Conservation (phyloP, 441 rosid genomes). For the Euphorbia schlechtendalii region DNA sequence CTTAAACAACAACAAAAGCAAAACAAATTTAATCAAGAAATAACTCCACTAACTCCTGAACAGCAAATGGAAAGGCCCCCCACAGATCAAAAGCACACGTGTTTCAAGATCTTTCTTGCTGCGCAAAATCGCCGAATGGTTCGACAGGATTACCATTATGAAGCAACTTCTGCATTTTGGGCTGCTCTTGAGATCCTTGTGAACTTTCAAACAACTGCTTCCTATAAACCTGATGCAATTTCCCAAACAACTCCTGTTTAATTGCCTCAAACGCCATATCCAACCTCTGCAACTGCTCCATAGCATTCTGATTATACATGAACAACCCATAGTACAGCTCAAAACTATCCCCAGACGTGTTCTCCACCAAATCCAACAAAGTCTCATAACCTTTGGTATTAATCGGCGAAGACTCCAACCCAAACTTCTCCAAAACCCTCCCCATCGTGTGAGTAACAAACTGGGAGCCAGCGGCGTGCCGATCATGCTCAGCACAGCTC, state of each 20-base stretch:
- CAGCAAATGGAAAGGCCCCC: too few species aligned
- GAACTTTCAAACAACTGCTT: constrained; percentile 50
- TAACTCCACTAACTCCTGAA: too few species aligned
- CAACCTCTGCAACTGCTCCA: constrained; percentile 60
- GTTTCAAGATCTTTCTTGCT: too few species aligned
- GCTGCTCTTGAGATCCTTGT: too few species aligned
- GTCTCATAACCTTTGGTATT: constrained; percentile 54
- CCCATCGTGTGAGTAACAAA: constrained; percentile 52
- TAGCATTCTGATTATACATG: constrained; percentile 50
- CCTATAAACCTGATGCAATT: constrained; percentile 54
- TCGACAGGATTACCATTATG: too few species aligned
- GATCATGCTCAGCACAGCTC: constrained; percentile 49
- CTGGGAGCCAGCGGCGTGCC: constrained; percentile 41
- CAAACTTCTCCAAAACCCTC: constrained; percentile 40
- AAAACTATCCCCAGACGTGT: constrained; percentile 57
- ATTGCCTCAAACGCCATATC: constrained; percentile 57
- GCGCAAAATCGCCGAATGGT: too few species aligned
- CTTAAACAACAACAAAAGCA: too few species aligned
- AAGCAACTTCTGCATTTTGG: too few species aligned
- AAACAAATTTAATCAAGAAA: too few species aligned
- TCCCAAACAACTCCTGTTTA: constrained; percentile 57
- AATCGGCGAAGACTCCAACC: constrained; percentile 44
- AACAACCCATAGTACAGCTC: constrained; percentile 78
- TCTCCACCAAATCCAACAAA: constrained; percentile 47
- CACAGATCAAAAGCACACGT: too few species aligned